Evolutionary conservation across 1,284 basidiomycete genomes (phyloP), one percentile per base, ranked within the genome.

Genomic region (Grifola frondosa): DNA sequence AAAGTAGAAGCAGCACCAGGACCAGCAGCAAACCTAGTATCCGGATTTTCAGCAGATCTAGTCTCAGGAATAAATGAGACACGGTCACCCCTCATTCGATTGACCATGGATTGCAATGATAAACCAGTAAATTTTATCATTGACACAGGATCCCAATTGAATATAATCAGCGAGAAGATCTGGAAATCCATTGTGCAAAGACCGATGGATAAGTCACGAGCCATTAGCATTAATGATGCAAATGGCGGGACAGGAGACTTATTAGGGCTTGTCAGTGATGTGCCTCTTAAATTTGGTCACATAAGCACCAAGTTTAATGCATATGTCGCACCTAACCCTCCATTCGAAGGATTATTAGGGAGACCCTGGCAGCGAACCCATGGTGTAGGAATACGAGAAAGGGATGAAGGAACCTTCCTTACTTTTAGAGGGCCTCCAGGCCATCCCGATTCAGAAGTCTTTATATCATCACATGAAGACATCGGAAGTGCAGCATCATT

Each of bases 381-480:
- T 15, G 32, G 32, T 29, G 32, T 40, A 12, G 29, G 38, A 15
- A 40, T 40, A 24, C 30, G 32, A 17, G 38, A 40, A 32, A 29
- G 38, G 15, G 38, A 40, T 9, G 38, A 40, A 15, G 38, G 38
- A n/a, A 40, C 38, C 9, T 40, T 31, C 25, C 30, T 40, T 10
- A 40, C 29, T 13, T 40, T 40, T 24, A 29, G 30, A 24, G 17
- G 8, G 10, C 20, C 29, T n/a, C 10, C 15, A 15, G 19, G 38
- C 6, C 26, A 24, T 24, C 5, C 30, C 13, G 32, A 39, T 28
- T 30, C 19, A n/a, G 37, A 39, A 30, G 7, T 39, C 7, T 19
- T 39, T 6, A 30, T 39, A 12, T 28, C 7, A 17, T 19, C 36
- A 25, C 10, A 10, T 28, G 24, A 17, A 19, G 6, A 15, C 11